These are phyloP conservation scores for Asclepias syriaca DNA, from an alignment of 257 asterid genomes.

Conservation along the genomic window DNA sequence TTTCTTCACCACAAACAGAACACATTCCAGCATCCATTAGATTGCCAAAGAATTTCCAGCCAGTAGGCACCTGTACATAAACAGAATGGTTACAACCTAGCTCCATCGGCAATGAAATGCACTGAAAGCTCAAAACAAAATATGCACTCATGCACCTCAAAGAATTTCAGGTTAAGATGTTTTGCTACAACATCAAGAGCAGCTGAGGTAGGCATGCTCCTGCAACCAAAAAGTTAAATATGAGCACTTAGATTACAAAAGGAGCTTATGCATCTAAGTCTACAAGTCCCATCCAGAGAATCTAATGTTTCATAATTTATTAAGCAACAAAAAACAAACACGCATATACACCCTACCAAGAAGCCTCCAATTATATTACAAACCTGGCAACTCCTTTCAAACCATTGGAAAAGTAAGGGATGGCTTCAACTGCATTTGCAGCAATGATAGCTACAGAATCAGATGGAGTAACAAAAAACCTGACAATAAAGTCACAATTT, in stretches of 20 bases:
- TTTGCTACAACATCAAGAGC: conserved; percentile 98
- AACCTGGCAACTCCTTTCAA: conserved; percentile 99
- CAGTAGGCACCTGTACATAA: conserved; percentile 81
- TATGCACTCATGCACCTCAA: conserved; percentile 52
- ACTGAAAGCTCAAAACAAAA: conserved; percentile 7
- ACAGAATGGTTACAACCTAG: neutral
- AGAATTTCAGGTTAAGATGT: conserved; percentile 77
- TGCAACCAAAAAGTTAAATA: conserved; percentile 30
- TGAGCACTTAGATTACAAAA: neutral
- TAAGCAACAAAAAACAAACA: neutral
- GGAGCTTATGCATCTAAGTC: conserved; percentile 9
- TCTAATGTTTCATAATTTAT: neutral
- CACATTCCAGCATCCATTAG: conserved; percentile 99
- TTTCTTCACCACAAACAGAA: conserved; percentile 98
- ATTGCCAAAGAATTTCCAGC: conserved; percentile 99
- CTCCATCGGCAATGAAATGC: conserved; percentile 4
- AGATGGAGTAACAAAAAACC: conserved; percentile 98
- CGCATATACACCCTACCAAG: conserved; percentile 3
- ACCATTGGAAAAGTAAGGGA: conserved; percentile 94
- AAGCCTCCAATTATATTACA: neutral
- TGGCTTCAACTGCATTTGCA: conserved; percentile 88
- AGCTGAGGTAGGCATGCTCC: conserved; percentile 99
- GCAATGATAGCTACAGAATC: conserved; percentile 98
- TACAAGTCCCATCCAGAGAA: neutral
- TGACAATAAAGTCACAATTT: conserved; percentile 21